phyloP scores from a whole-genome alignment of 2,329 filamentous ascomycete genomes.

The Aspergillus novoparasiticus region DNA sequence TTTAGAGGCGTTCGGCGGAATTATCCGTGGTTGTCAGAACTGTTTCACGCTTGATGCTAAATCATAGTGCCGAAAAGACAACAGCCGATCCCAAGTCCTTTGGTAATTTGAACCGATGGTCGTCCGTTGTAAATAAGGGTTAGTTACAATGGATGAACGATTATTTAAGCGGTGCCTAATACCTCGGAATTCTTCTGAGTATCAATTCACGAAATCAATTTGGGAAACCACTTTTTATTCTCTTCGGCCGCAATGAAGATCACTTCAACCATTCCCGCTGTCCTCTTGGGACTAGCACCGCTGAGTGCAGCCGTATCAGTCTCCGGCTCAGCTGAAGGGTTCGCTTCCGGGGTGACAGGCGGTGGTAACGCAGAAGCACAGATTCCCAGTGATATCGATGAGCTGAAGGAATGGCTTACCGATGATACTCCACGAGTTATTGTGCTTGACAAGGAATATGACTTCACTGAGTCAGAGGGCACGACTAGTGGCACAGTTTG shows the following conservation, averaged over 20 bases:
- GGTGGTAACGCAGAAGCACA: constrained; percentile 57
- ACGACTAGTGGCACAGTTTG: constrained; percentile 26
- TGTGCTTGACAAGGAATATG: constrained; percentile 54
- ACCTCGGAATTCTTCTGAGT: background rate
- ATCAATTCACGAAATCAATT: background rate
- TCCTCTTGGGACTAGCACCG: background rate
- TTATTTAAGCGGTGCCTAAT: background rate
- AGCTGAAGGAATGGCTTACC: constrained; percentile 60
- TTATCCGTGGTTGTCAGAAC: background rate
- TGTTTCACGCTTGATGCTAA: background rate
- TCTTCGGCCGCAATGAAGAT: background rate
- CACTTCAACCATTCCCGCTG: background rate
- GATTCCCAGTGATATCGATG: constrained; percentile 52
- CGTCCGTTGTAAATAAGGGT: background rate
- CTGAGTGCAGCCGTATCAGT: constrained; percentile 17
- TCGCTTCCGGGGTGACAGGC: constrained; percentile 58
- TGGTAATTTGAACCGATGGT: background rate
- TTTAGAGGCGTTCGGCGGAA: background rate
- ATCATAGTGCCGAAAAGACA: background rate
- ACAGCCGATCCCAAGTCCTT: background rate
- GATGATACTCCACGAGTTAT: constrained; percentile 59
- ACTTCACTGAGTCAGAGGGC: constrained; percentile 22
- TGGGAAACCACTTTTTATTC: background rate
- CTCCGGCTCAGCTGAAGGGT: constrained; percentile 42
- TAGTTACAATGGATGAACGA: background rate